phyloP scores from a whole-genome alignment of 2,329 filamentous ascomycete genomes.

The Fusarium sulawesiense region DNA sequence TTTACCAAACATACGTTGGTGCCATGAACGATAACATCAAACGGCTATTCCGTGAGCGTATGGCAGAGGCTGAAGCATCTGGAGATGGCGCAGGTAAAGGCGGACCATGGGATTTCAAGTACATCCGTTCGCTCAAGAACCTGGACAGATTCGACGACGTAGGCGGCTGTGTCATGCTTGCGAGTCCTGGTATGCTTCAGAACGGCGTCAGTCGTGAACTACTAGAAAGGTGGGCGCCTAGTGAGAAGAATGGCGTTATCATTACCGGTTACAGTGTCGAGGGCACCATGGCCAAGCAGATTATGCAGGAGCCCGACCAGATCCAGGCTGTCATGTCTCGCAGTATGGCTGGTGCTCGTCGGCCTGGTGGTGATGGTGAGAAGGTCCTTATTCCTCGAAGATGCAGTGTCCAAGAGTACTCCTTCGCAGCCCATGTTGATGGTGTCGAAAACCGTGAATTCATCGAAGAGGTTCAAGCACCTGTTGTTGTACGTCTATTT shows the following conservation, averaged over 20 bases:
- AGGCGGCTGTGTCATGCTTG: conserved; percentile 95
- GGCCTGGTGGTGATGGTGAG: conserved; percentile 78
- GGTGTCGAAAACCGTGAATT: conserved; percentile 96
- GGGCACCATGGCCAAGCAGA: conserved; percentile 96
- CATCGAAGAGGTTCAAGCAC: conserved; percentile 91
- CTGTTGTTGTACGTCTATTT: conserved; percentile 81
- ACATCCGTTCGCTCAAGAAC: conserved; percentile 89
- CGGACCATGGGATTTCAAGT: conserved; percentile 96
- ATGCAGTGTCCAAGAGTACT: conserved; percentile 93
- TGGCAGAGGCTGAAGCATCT: conserved; percentile 87
- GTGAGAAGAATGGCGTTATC: conserved; percentile 96
- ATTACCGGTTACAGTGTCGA: conserved; percentile 99
- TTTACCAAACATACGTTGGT: conserved; percentile 97
- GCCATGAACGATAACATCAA: conserved; percentile 99
- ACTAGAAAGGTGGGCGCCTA: conserved; percentile 94
- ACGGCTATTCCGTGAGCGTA: conserved; percentile 88
- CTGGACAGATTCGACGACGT: conserved; percentile 97
- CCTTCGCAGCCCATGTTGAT: conserved; percentile 96
- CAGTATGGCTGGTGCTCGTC: conserved; percentile 71
- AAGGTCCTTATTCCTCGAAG: conserved; percentile 91
- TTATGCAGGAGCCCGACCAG: conserved; percentile 93
- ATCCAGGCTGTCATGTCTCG: conserved; percentile 94
- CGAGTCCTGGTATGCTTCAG: conserved; percentile 97
- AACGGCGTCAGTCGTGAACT: conserved; percentile 94
- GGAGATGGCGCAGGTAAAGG: conserved; percentile 80